Conservation (phyloP, 306 rosid species). For the Cicer pinnatifidum region DNA sequence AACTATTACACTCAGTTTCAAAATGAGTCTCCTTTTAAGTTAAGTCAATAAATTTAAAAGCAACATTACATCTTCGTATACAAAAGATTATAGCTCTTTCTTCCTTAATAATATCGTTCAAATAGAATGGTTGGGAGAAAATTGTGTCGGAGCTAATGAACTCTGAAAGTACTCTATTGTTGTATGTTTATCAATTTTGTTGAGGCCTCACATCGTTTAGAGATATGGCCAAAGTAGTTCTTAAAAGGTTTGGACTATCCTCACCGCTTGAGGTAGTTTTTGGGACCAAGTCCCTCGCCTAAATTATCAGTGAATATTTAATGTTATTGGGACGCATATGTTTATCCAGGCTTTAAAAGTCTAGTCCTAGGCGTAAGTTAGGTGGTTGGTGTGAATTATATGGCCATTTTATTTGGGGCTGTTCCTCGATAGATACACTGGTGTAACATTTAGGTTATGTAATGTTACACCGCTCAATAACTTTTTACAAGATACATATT, state of each 20-base stretch:
- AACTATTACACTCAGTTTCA: slow-evolving; percentile 43
- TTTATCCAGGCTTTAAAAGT: background rate
- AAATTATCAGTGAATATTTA: background rate
- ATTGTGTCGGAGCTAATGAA: no score
- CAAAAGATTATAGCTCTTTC: background rate
- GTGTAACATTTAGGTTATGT: no score
- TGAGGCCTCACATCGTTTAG: background rate
- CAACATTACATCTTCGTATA: background rate
- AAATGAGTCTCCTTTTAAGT: background rate
- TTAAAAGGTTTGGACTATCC: background rate
- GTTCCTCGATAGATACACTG: no score
- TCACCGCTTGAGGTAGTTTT: background rate
- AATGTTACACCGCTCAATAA: no score
- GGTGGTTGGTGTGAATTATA: no score
- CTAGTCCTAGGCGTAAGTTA: background rate
- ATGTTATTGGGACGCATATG: background rate
- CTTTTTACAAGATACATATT: no score
- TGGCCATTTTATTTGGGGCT: no score
- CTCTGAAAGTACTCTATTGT: no score
- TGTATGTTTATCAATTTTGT: no score
- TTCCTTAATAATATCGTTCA: background rate
- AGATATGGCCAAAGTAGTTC: background rate
- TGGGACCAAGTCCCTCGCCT: background rate
- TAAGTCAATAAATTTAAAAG: slow-evolving; percentile 9
- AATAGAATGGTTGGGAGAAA: background rate